Evolutionary conservation across 129 eudicot species (phyloP).

Genomic region (Arctium lappa): DNA sequence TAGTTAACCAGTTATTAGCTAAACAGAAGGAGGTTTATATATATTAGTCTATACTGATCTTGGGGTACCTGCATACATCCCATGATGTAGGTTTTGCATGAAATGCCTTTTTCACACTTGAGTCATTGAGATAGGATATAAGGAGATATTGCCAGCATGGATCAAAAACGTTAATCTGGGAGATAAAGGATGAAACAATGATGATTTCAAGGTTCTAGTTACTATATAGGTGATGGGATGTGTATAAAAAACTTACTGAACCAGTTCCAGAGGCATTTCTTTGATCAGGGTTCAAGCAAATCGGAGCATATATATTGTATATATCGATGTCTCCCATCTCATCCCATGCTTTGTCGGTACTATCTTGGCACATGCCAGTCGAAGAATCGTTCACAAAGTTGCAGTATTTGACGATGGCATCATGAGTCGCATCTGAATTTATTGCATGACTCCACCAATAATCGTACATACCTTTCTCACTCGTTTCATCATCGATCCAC

Average conservation of each 20-base stretch:
- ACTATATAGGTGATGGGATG: background rate
- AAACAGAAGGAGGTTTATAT: background rate
- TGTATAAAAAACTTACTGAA: background rate
- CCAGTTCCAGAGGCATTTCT: conserved; percentile 1
- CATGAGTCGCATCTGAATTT: conserved; percentile 33
- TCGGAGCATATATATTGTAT: conserved; percentile 36
- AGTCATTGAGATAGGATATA: background rate
- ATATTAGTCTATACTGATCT: background rate
- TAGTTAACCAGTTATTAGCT: background rate
- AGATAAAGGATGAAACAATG: background rate
- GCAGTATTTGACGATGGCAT: conserved; percentile 18
- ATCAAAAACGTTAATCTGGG: conserved; percentile 25
- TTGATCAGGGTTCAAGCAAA: conserved; percentile 12
- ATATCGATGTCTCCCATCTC: conserved; percentile 21
- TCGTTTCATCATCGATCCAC: conserved; percentile 33
- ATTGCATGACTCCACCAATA: conserved; percentile 42
- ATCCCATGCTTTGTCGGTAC: background rate
- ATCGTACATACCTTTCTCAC: conserved; percentile 14
- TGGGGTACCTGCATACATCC: background rate
- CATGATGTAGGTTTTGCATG: conserved; percentile 6
- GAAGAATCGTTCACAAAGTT: background rate
- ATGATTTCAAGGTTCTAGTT: background rate
- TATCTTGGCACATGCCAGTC: conserved; percentile 2
- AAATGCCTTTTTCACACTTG: background rate
- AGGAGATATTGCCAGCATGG: conserved; percentile 23